Base-by-base conservation (phyloP, 1,284 basidiomycete genomes). In the Moniliella sp. region DNA sequence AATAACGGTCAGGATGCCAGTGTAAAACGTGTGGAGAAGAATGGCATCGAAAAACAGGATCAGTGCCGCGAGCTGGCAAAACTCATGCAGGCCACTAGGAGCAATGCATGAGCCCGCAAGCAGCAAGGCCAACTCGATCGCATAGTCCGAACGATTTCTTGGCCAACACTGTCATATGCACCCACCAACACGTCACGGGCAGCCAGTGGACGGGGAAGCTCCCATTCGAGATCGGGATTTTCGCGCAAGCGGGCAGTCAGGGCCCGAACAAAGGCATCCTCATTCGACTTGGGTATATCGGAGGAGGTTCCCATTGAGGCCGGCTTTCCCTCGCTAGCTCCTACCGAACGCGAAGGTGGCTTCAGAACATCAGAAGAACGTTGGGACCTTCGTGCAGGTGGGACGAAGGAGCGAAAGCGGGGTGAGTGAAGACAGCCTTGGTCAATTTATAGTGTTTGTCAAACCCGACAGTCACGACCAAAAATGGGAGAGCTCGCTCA, bases 381-480 rank as follows among this genome's bases (percentile, higher is more conserved):
- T n/a, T n/a, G n/a, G n/a, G n/a, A n/a, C n/a, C n/a, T n/a, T 39
- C 53, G 34, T 31, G 39, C 31, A 32, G 34, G 30, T 18, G 29
- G 35, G 15, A 30, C 25, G 28, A 34, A 15, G 68, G 67, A 1
- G 65, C 62, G 46, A 68, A 70, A 42, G 82, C 75, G 2, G 81
- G 78, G 49, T 86, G 79, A 13, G 74, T 70, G 62, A 94, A 82
- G 19, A 94, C 78, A 8, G 84, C 79, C 16, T 77, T 71, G 0
- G 84, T 84, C 25, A 97, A 73, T 8, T 81, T 72, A 37, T 86
- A 76, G 0, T 86, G 88, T 63, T 97, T 97, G 64, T 97, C 88
- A 58, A 94, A 97, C 9, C 88, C 88, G 36, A 97, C 76, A 0
- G 82, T 88, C 62, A 91, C 91, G 27, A 97, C 86, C 23, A 97